These are phyloP conservation scores for Boletus eberwhitei DNA, from an alignment of 768 basidiomycete genomes.

Conservation along the genomic window DNA sequence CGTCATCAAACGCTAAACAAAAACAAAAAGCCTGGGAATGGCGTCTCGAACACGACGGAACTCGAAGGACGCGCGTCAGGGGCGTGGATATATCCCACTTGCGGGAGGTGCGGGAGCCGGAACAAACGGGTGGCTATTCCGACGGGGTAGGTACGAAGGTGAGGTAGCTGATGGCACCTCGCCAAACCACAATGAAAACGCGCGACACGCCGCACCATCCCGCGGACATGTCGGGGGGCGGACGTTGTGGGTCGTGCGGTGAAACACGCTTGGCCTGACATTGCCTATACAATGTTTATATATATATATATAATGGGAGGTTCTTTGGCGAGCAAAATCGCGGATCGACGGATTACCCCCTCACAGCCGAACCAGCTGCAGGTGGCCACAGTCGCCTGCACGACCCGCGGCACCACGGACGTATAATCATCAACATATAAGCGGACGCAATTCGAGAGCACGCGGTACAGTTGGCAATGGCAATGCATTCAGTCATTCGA, in stretches of 20 bases:
- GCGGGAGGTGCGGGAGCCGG: neutral
- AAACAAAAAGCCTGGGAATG: neutral
- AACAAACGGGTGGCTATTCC: neutral
- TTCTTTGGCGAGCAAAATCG: neutral
- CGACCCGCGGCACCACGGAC: neutral
- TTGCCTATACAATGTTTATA: neutral
- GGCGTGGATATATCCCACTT: neutral
- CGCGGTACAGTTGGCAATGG: neutral
- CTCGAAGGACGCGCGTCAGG: neutral
- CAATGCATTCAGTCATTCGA: neutral
- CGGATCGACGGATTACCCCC: neutral
- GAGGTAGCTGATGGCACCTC: neutral
- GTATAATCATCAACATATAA: neutral
- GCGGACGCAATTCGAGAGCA: neutral
- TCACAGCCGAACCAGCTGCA: neutral
- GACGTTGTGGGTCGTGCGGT: neutral
- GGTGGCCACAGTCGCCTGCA: neutral
- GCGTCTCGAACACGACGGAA: neutral
- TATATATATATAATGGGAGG: no score
- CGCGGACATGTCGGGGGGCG: conserved; percentile 2
- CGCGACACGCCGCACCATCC: neutral
- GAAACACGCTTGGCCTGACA: neutral
- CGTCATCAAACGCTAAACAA: neutral
- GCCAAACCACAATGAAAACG: neutral
- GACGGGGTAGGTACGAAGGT: neutral